These are phyloP conservation scores for Dryadomyces quercivorus DNA, from an alignment of 2,329 filamentous ascomycete species.

Conservation along the genomic window DNA sequence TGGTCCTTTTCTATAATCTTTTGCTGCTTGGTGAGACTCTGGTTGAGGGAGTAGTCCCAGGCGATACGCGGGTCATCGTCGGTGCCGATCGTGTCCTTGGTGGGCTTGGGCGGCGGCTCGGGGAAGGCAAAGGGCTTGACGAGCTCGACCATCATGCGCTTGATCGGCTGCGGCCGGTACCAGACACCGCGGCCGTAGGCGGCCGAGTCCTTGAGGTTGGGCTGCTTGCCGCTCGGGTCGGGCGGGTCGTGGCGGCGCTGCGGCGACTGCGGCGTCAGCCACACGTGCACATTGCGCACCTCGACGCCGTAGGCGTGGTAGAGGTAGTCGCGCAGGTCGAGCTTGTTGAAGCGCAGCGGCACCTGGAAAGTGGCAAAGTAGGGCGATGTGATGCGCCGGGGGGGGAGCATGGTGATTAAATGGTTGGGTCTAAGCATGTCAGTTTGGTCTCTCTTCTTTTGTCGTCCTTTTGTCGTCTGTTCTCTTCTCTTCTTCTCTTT, in stretches of 20 bases:
- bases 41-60: slow-evolving; percentile 53
- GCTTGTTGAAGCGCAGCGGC: slow-evolving; percentile 85
- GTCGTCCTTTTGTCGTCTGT: neutral
- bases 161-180: slow-evolving; percentile 61
- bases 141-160: slow-evolving; percentile 94
- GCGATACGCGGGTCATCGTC: slow-evolving; percentile 20
- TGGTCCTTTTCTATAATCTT: slow-evolving; percentile 16
- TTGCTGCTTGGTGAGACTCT: slow-evolving; percentile 14
- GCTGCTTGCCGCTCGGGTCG: slow-evolving; percentile 12
- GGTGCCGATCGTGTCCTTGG: slow-evolving; percentile 1
- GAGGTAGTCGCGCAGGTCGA: slow-evolving; percentile 92
- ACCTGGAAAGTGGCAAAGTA: slow-evolving; percentile 84
- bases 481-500: neutral
- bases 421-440: slow-evolving; percentile 56
- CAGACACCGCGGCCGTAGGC: slow-evolving; percentile 32
- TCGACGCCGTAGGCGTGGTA: slow-evolving; percentile 73
- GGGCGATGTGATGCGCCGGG: slow-evolving; percentile 57
- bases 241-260: slow-evolving; percentile 39
- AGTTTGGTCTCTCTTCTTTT: neutral
- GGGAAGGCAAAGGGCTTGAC: slow-evolving; percentile 83
- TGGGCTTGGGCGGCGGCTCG: slow-evolving; percentile 46
- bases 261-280: slow-evolving; percentile 54
- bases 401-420: slow-evolving; percentile 63
- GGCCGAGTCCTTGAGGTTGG: neutral
- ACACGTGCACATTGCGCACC: slow-evolving; percentile 63